phyloP scores from a whole-genome alignment of 352 stramenopile species.

The Pythium monospermum region DNA sequence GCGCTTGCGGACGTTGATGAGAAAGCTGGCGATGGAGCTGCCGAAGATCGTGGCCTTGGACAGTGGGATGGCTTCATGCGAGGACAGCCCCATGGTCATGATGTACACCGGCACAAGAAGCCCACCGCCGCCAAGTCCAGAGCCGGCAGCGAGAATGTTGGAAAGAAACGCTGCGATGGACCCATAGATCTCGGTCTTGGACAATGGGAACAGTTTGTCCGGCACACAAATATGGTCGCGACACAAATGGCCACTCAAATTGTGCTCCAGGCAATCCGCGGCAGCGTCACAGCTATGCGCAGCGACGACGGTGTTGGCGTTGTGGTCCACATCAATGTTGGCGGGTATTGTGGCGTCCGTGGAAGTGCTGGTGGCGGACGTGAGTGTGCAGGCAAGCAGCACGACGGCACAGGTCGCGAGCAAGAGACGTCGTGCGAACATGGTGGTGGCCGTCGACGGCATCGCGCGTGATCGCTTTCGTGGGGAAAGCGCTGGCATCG shows the following conservation, averaged over 20 bases:
- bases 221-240: slow-evolving; percentile 43
- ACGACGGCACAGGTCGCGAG: too few relatives aligned
- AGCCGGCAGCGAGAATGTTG: slow-evolving; percentile 53
- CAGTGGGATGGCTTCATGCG: slow-evolving; percentile 75
- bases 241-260: slow-evolving; percentile 36
- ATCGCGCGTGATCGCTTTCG: too few relatives aligned
- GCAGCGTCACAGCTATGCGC: slow-evolving; percentile 30
- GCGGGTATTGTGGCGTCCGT: not conserved
- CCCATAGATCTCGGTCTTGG: slow-evolving; percentile 42
- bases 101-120: slow-evolving; percentile 79
- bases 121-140: slow-evolving; percentile 66
- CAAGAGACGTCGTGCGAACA: too few relatives aligned
- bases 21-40: slow-evolving; percentile 67
- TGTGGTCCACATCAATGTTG: not conserved
- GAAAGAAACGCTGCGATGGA: slow-evolving; percentile 64
- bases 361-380: not conserved
- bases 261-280: slow-evolving; percentile 42
- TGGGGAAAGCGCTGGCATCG: too few relatives aligned
- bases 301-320: too few relatives aligned
- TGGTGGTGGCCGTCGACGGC: too few relatives aligned
- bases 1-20: slow-evolving; percentile 59
- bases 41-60: slow-evolving; percentile 84
- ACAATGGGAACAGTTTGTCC: slow-evolving; percentile 57
- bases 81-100: slow-evolving; percentile 63
- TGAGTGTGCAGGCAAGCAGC: too few relatives aligned